These are phyloP conservation scores for Ligustrum vulgare DNA, from an alignment of 257 asterid genomes.

Conservation along the genomic window DNA sequence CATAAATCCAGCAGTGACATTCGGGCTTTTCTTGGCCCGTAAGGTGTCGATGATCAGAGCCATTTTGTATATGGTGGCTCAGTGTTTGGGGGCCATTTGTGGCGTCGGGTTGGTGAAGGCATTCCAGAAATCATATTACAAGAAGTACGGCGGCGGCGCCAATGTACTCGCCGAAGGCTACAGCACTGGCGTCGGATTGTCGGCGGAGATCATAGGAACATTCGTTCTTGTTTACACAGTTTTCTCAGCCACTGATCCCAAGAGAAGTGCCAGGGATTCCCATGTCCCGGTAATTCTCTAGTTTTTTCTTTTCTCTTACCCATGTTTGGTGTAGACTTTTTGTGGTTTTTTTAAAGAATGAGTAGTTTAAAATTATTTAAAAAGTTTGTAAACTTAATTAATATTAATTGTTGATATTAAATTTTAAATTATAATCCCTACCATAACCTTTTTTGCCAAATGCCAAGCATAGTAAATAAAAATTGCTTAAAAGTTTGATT, in stretches of 20 bases:
- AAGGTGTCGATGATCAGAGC: constrained; percentile 47
- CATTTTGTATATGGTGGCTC: constrained; percentile 46
- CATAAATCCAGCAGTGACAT: constrained; percentile 51
- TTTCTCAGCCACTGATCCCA: constrained; percentile 59
- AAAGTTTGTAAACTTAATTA: no score
- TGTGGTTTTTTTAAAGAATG: no score
- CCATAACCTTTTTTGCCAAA: no score
- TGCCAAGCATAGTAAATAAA: no score
- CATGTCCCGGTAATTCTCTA: constrained; percentile 40
- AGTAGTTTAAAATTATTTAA: no score
- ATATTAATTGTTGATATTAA: no score
- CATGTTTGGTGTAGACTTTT: no score
- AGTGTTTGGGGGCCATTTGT: constrained; percentile 48
- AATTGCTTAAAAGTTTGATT: no score
- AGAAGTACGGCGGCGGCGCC: constrained; percentile 43
- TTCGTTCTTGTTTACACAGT: constrained; percentile 47
- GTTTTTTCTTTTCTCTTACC: no score
- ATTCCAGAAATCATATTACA: constrained; percentile 31
- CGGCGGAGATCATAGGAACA: constrained; percentile 45
- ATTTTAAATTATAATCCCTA: no score
- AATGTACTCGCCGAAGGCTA: constrained; percentile 30
- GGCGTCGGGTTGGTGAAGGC: constrained; percentile 46
- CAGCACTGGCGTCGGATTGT: constrained; percentile 36
- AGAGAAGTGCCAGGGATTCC: constrained; percentile 56
- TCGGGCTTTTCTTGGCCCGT: constrained; percentile 48